A percentile compares a stretch with the other conserved stretches of the same genome.
Evolutionary conservation across 495 filamentous ascomycete species (phyloP).

Genomic region (Penicillium salamii): DNA sequence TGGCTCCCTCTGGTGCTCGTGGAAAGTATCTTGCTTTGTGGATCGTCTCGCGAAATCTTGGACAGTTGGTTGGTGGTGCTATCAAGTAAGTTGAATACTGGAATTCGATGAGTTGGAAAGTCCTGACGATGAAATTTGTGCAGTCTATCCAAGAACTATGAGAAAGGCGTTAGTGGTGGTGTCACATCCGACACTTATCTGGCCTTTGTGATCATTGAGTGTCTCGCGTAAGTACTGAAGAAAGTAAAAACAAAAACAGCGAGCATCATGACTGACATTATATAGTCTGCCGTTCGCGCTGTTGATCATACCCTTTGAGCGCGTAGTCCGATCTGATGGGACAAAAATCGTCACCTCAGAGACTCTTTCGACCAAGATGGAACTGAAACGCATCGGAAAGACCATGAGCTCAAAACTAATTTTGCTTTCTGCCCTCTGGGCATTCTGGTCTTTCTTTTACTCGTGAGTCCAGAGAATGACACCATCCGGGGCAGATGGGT

Average conservation of each 20-base stretch:
- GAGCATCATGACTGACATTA: background rate
- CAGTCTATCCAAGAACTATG: slow-evolving; percentile 26
- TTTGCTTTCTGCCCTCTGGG: slow-evolving; percentile 25
- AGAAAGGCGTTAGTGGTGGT: slow-evolving; percentile 20
- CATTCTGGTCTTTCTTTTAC: slow-evolving; percentile 34
- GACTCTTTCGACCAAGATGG: slow-evolving; percentile 25
- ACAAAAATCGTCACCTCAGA: slow-evolving; percentile 26
- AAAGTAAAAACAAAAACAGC: background rate
- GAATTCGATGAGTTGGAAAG: background rate
- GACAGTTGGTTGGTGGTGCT: slow-evolving; percentile 30
- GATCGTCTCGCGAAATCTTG: slow-evolving; percentile 31
- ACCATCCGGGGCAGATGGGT: too few species aligned
- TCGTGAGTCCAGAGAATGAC: slow-evolving; percentile 17
- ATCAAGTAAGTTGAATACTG: slow-evolving; percentile 23
- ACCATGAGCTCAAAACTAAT: slow-evolving; percentile 29
- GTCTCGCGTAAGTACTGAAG: slow-evolving; percentile 23
- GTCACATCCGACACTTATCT: slow-evolving; percentile 28
- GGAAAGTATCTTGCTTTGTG: slow-evolving; percentile 32
- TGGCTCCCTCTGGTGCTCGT: slow-evolving; percentile 29
- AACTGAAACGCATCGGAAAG: slow-evolving; percentile 24
- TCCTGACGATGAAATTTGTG: background rate
- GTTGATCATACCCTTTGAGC: slow-evolving; percentile 26
- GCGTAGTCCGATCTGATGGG: slow-evolving; percentile 27
- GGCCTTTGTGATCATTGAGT: slow-evolving; percentile 32
- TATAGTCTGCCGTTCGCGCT: slow-evolving; percentile 25